phyloP scores from a whole-genome alignment of 495 filamentous ascomycete genomes.

The Neurospora hispaniola region DNA sequence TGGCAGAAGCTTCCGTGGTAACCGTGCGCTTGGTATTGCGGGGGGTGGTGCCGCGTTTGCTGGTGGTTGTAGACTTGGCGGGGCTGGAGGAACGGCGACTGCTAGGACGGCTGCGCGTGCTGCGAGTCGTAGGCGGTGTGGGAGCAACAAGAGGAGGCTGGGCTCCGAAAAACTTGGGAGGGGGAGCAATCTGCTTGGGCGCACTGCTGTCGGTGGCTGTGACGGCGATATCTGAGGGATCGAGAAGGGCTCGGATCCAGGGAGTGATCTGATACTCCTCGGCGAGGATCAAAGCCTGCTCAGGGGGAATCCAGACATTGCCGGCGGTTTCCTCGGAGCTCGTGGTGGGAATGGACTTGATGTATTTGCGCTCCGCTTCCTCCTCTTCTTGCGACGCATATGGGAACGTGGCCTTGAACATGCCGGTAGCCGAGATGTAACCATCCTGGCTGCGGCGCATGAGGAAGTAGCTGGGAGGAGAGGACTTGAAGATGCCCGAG shows the following conservation, averaged over 20 bases:
- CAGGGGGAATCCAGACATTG: constrained; percentile 89
- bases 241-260: constrained; percentile 86
- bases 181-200: constrained; percentile 57
- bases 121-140: constrained; percentile 31
- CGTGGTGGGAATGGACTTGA: constrained; percentile 68
- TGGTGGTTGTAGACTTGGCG: constrained; percentile 41
- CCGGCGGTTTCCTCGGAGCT: constrained; percentile 88
- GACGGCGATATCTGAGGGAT: constrained; percentile 54
- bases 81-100: constrained; percentile 44
- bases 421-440: constrained; percentile 89
- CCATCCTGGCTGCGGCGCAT: constrained; percentile 96
- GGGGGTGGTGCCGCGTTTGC: constrained; percentile 40
- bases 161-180: constrained; percentile 47
- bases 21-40: constrained; percentile 52
- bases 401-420: constrained; percentile 99
- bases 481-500: constrained; percentile 82
- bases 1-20: constrained; percentile 34
- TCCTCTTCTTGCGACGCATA: constrained; percentile 83
- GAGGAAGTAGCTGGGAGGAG: constrained; percentile 86
- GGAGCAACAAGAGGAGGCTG: constrained; percentile 33
- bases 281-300: constrained; percentile 71
- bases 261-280: constrained; percentile 67
- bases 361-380: constrained; percentile 71
- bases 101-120: constrained; percentile 41
- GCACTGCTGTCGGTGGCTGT: constrained; percentile 32